These are phyloP conservation scores for Ganoderma multipileum DNA, from an alignment of 1,284 basidiomycete genomes.

Conservation along the genomic window DNA sequence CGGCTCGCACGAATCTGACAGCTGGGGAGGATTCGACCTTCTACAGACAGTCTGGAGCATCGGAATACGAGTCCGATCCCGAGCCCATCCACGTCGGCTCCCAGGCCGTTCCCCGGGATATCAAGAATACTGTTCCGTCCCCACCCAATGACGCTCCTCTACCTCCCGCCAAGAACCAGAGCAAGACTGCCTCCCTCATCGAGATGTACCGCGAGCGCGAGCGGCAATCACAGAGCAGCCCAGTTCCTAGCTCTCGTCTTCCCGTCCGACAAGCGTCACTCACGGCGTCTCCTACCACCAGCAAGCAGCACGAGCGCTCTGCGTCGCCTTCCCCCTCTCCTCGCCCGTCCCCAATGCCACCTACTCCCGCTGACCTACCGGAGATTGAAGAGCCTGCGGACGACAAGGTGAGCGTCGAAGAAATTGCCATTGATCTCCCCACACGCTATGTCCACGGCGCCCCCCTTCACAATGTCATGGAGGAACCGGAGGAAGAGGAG, in stretches of 20 bases:
- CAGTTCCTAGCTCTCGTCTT: slow-evolving; percentile 43
- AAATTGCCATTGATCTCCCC: slow-evolving; percentile 48
- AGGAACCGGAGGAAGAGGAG: slow-evolving; percentile 73
- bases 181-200: slow-evolving; percentile 77
- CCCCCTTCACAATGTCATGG: slow-evolving; percentile 84
- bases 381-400: slow-evolving; percentile 36
- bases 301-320: slow-evolving; percentile 16
- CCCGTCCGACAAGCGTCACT: slow-evolving; percentile 42
- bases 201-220: slow-evolving; percentile 84
- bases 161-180: slow-evolving; percentile 36
- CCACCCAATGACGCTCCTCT: slow-evolving; percentile 14
- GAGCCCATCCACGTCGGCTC: slow-evolving; percentile 23
- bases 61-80: slow-evolving; percentile 30
- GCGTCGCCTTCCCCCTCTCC: slow-evolving; percentile 18
- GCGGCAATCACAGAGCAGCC: slow-evolving; percentile 31
- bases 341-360: slow-evolving; percentile 27
- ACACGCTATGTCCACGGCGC: slow-evolving; percentile 85
- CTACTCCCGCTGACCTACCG: slow-evolving; percentile 29
- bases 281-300: slow-evolving; percentile 12
- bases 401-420: slow-evolving; percentile 33
- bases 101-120: slow-evolving; percentile 22
- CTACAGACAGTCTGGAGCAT: slow-evolving; percentile 23
- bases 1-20: slow-evolving; percentile 15
- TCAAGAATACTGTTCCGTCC: slow-evolving; percentile 19
- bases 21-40: slow-evolving; percentile 12